Evolutionary conservation across 2,329 filamentous ascomycete species (phyloP), one percentile per base, ranked within the genome.

Genomic region (Neospermospora avenae): DNA sequence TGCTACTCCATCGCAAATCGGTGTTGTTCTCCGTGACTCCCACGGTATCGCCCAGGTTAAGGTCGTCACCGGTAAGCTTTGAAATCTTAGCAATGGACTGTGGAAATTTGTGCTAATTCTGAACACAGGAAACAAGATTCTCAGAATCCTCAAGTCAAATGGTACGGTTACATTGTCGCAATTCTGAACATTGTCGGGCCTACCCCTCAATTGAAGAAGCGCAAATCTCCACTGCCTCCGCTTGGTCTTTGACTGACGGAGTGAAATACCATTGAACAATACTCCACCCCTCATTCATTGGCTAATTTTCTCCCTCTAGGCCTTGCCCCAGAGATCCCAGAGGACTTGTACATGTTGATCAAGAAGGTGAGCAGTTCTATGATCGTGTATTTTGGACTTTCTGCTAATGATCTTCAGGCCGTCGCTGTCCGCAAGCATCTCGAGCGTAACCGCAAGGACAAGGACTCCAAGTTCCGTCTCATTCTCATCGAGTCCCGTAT

Each of bases 401-500:
- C 24, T 63, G 42, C 65, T 72, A 69, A 69, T 53, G 39, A 22
- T 39, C 25, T 8, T 49, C 49, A 73, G 92, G 93, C 93, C 74
- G 93, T 97, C 74, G 89, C 93, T 77, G 95, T 99, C 84, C 93
- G 95, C 84, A 99, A 99, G 91, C 96, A 99, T 84, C 91, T 99
- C 72, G 92, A 97, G 88, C 91, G 91, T 82, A 99, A 99, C 89
- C 93, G 95, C 83, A 99, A 99, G 88, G 95, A 99, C 87, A 96
- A 92, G 86, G 95, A 99, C 86, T 91, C 89, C 85, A 99, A 99
- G 87, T 99, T 99, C 91, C 93, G 95, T 78, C 91, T 99, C 71
- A 99, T 99, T 93, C 90, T 99, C 74, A 96, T 99, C 82, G 95
- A 99, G 87, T 98, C 95, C 78, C 91, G 96, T 82, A 98, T 99